Percentiles rank a stretch among this genome's conserved stretches.
Evolutionary conservation across 139 green algal species (phyloP).

Genomic region (Chlorella sp.): DNA sequence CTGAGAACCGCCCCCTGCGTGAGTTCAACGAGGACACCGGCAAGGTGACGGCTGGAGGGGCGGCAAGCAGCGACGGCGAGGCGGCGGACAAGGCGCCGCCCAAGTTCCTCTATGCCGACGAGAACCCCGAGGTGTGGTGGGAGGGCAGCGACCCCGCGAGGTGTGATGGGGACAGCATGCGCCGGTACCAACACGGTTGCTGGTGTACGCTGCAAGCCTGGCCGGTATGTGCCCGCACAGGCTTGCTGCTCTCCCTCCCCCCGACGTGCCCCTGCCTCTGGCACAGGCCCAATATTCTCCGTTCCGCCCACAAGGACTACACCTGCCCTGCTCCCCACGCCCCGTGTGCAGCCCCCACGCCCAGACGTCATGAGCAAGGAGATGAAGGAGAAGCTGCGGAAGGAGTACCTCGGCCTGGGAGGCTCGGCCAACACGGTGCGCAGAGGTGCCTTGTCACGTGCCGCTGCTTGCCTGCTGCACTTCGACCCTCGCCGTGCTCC

Average conservation of each 20-base stretch:
- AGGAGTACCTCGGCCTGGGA: slow-evolving; percentile 43
- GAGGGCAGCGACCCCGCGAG: background rate
- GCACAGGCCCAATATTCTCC: background rate
- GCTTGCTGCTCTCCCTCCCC: background rate
- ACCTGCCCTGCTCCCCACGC: background rate
- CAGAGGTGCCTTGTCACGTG: no score
- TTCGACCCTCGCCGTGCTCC: no score
- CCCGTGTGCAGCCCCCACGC: background rate
- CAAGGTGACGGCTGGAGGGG: background rate
- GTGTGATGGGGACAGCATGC: background rate
- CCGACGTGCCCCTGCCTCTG: background rate
- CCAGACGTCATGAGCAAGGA: slow-evolving; percentile 35
- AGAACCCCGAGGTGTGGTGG: background rate
- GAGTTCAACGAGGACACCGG: slow-evolving; percentile 25
- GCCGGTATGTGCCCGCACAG: background rate
- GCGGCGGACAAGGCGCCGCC: background rate
- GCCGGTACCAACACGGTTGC: background rate
- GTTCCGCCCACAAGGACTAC: no score
- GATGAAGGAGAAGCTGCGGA: slow-evolving; percentile 42
- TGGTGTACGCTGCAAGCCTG: background rate
- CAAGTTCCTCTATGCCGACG: slow-evolving; percentile 12
- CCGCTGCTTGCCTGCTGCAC: no score
- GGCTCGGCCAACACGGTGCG: slow-evolving; percentile 44
- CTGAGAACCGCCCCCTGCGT: slow-evolving; percentile 4
- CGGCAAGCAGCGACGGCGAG: background rate